Base-by-base conservation (phyloP, 257 asterid species). In the Knoxia roxburghii region DNA sequence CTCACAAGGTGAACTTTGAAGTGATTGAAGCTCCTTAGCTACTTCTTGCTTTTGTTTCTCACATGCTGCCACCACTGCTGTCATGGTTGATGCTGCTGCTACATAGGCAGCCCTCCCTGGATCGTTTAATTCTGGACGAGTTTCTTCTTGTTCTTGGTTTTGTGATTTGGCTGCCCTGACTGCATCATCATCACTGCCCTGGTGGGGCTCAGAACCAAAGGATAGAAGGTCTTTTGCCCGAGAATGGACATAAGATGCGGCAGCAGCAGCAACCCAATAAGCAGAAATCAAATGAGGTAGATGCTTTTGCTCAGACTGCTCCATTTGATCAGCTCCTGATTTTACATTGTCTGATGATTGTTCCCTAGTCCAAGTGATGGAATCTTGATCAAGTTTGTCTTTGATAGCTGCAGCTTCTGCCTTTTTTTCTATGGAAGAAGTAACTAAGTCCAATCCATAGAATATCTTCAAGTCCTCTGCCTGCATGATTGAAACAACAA, bases 71-170 rank as follows among this genome's bases (percentile, higher is more conserved):
- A 91, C 92, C 60, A 92, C 80, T 27, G 98, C 87, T 18, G 97
- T 92, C 90, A 92, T 84, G 26, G 95, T 78, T 14, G 96, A 86
- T 50, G 98, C 89, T 15, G 98, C 89, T 15, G 96, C 94, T 21
- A 86, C 88, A 64, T 79, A 79, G 0, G 96, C 97, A 1, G 96
- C 96, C 88, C 78, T 77, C 79, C 84, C 90, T 7, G 90, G 77
- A 39, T 79, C 79, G 81, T 78, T 35, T 27, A 73, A 65, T 30
- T 68, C 50, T 1, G 69, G 48, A 9, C 77, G 49, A 45, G 58
- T 53, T 40, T 32, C 73, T 10, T 74, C 76, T 59, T 71, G 75
- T 7, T 64, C 60, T n/a, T 23, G 50, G 20, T 49, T 15, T 33
- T 66, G 65, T 26, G 59, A 72, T 41, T 73, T 60, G 1, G 45